These are phyloP conservation scores for Chrysochromulina parva DNA, from an alignment of 78 protist genomes.

Conservation along the genomic window DNA sequence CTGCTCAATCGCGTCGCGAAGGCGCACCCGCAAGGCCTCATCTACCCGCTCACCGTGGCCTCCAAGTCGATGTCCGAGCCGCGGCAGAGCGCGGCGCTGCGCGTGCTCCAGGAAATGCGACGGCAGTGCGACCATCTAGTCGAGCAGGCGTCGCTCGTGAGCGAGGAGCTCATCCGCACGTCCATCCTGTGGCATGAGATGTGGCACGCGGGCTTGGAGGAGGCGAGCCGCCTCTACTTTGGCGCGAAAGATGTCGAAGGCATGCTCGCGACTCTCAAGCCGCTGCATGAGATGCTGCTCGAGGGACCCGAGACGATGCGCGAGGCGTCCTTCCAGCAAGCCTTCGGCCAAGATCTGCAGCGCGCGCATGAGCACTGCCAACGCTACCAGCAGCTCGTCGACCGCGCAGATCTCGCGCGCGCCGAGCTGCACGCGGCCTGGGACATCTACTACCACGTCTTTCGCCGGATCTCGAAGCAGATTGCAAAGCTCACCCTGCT, in stretches of 20 bases:
- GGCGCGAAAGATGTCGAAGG: slow-evolving; percentile 84
- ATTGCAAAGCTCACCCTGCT: slow-evolving; percentile 76
- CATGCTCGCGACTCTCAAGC: slow-evolving; percentile 82
- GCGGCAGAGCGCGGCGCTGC: slow-evolving; percentile 6
- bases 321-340: slow-evolving; percentile 82
- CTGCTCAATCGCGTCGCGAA: slow-evolving; percentile 81
- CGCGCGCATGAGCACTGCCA: background rate
- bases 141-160: slow-evolving; percentile 89
- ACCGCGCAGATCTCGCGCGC: background rate
- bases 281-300: slow-evolving; percentile 88
- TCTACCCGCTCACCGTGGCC: slow-evolving; percentile 97
- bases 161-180: slow-evolving; percentile 92
- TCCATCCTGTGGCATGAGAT: slow-evolving; percentile 96
- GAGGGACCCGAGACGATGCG: slow-evolving; percentile 83
- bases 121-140: slow-evolving; percentile 64
- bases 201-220: slow-evolving; percentile 98
- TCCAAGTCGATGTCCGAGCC: background rate
- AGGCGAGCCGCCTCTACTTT: slow-evolving; percentile 89
- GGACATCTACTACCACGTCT: background rate
- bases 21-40: slow-evolving; percentile 97
- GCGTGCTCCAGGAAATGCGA: slow-evolving; percentile 64
- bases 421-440: slow-evolving; percentile 29
- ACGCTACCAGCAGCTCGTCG: background rate
- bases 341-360: background rate
- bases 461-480: slow-evolving; percentile 78